A percentile compares a stretch with the other conserved stretches of the same genome.
Conservation (phyloP, 2,329 filamentous ascomycete genomes). For the Fusarium chaquense region DNA sequence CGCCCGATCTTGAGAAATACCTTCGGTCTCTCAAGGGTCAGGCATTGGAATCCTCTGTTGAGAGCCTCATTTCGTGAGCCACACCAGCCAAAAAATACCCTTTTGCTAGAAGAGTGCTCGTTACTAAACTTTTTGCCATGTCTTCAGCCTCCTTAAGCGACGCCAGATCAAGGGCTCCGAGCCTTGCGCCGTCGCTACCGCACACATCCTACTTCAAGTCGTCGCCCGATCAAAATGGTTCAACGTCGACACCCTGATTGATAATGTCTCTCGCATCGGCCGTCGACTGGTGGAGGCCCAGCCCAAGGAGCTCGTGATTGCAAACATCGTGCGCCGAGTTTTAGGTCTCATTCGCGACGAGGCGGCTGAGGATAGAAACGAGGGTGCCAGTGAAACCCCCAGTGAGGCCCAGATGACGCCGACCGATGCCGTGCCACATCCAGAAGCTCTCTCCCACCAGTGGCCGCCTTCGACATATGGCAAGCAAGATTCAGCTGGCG, state of each 20-base stretch:
- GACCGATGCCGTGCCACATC: slow-evolving; percentile 55
- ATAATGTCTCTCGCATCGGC: slow-evolving; percentile 83
- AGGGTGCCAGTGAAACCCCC: slow-evolving; percentile 69
- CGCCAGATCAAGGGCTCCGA: slow-evolving; percentile 90
- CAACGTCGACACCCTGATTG: slow-evolving; percentile 82
- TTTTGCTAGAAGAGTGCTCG: background rate
- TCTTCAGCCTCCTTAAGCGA: slow-evolving; percentile 81
- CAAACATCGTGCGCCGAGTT: slow-evolving; percentile 92
- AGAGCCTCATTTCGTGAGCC: slow-evolving; percentile 82
- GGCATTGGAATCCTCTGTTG: slow-evolving; percentile 83
- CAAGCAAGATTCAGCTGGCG: slow-evolving; percentile 53
- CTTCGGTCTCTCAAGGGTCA: slow-evolving; percentile 82
- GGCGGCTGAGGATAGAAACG: slow-evolving; percentile 82
- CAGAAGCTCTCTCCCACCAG: slow-evolving; percentile 44
- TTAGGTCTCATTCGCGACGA: slow-evolving; percentile 93
- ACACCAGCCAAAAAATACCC: slow-evolving; percentile 3
- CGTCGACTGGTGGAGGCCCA: slow-evolving; percentile 83
- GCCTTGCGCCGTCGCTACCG: slow-evolving; percentile 90
- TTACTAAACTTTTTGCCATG: slow-evolving; percentile 27
- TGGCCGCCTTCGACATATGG: slow-evolving; percentile 51
- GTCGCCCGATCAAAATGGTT: slow-evolving; percentile 84
- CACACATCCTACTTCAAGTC: slow-evolving; percentile 87
- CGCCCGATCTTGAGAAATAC: slow-evolving; percentile 82
- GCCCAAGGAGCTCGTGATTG: slow-evolving; percentile 90
- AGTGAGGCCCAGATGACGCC: slow-evolving; percentile 59